Conservation (phyloP, 2,329 filamentous ascomycete genomes). For the Boeremia lycopersici region DNA sequence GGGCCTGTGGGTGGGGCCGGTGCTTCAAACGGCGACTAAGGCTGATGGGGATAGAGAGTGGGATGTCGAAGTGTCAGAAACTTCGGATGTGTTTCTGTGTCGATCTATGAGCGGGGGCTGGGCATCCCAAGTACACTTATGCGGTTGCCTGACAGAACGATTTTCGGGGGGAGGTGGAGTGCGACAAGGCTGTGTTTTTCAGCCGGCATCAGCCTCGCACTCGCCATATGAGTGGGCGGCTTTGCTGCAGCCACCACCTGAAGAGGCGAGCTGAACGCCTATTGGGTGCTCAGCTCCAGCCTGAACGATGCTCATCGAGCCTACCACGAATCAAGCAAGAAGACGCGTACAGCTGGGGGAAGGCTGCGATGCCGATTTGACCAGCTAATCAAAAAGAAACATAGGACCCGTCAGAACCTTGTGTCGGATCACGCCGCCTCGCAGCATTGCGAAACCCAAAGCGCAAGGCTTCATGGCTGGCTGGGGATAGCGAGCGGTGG, state of each 20-base stretch:
- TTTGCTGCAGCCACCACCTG: slow-evolving; percentile 44
- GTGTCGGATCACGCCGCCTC: slow-evolving; percentile 39
- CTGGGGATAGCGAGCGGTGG: slow-evolving; percentile 25
- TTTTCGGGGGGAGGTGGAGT: slow-evolving; percentile 35
- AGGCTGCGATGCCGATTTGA: slow-evolving; percentile 32
- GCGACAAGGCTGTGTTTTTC: slow-evolving; percentile 46
- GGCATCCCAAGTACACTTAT: slow-evolving; percentile 38
- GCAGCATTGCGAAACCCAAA: slow-evolving; percentile 31
- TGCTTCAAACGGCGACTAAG: slow-evolving; percentile 37
- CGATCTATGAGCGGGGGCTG: slow-evolving; percentile 39
- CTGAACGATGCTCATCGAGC: slow-evolving; percentile 31
- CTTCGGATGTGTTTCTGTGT: slow-evolving; percentile 30
- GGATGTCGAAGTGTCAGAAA: slow-evolving; percentile 27
- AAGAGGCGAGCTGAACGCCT: slow-evolving; percentile 42
- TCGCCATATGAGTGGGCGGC: slow-evolving; percentile 46
- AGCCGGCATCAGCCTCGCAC: slow-evolving; percentile 47
- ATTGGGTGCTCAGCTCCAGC: slow-evolving; percentile 42
- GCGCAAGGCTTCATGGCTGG: slow-evolving; percentile 25
- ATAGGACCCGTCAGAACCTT: slow-evolving; percentile 36
- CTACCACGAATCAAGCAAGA: slow-evolving; percentile 36
- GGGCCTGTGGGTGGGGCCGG: slow-evolving; percentile 39
- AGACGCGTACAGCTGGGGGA: slow-evolving; percentile 22
- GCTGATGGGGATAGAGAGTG: slow-evolving; percentile 25
- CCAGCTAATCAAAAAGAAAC: slow-evolving; percentile 42
- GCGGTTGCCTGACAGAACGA: slow-evolving; percentile 44